Conservation (phyloP, 1,284 basidiomycete species). For the Trichosporon asahii region DNA sequence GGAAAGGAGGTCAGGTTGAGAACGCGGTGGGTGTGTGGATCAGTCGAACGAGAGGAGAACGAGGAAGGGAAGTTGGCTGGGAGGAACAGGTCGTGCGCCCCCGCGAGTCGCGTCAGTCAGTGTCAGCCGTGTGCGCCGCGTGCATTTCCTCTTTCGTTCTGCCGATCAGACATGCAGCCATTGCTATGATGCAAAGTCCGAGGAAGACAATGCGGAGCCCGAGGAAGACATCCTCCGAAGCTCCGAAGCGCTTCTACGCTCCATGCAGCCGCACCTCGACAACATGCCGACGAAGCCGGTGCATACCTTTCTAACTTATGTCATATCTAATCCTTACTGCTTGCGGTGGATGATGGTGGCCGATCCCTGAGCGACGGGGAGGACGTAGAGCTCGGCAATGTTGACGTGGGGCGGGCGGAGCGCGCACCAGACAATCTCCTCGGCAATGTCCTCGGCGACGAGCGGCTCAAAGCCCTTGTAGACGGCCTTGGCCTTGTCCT, state of each 20-base stretch:
- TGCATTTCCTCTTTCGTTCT: no score
- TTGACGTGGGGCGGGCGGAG: slow-evolving; percentile 81
- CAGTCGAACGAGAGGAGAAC: neutral
- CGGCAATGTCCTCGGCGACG: slow-evolving; percentile 75
- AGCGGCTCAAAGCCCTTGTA: slow-evolving; percentile 77
- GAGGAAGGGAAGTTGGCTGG: neutral
- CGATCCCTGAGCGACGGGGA: slow-evolving; percentile 27
- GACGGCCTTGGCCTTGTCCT: slow-evolving; percentile 70
- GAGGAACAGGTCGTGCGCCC: neutral
- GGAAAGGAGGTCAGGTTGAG: neutral
- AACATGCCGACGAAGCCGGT: neutral
- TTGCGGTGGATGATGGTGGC: slow-evolving; percentile 29
- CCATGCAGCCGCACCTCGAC: no score
- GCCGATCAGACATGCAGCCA: neutral
- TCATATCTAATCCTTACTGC: slow-evolving; percentile 15
- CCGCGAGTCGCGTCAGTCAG: neutral
- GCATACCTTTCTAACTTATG: neutral
- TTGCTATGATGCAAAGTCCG: neutral
- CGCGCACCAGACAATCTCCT: slow-evolving; percentile 94
- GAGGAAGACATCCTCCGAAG: no score
- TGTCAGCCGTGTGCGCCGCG: neutral
- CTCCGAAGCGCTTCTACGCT: no score
- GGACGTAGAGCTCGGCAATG: slow-evolving; percentile 64
- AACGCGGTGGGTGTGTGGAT: neutral
- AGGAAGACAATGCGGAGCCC: neutral